A percentile compares a stretch with the other conserved stretches of the same genome.
phyloP scores from a whole-genome alignment of 2,329 filamentous ascomycete genomes.

The Neonectria punicea region DNA sequence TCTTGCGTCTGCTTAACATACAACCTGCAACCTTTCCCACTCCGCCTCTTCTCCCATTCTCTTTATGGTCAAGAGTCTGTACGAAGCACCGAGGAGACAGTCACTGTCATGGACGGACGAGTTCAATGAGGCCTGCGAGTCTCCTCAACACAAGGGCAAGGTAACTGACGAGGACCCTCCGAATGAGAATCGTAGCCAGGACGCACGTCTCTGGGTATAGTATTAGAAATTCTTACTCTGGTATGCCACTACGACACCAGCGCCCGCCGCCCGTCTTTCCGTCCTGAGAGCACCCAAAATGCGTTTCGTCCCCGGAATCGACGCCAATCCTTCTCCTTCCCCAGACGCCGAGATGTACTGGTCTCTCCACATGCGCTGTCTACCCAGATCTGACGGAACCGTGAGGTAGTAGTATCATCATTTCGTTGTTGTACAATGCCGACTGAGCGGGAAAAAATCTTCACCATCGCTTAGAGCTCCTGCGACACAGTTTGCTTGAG shows the following conservation, averaged over 20 bases:
- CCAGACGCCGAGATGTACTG: slow-evolving; percentile 36
- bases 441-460: slow-evolving; percentile 33
- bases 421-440: slow-evolving; percentile 48
- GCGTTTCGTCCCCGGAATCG: slow-evolving; percentile 13
- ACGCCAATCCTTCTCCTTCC: slow-evolving; percentile 26
- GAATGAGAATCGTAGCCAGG: slow-evolving; percentile 41
- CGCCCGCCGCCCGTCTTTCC: slow-evolving; percentile 13
- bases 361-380: slow-evolving; percentile 38
- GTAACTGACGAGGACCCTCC: neutral
- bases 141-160: neutral
- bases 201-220: slow-evolving; percentile 35
- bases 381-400: slow-evolving; percentile 43
- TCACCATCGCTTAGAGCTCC: slow-evolving; percentile 40
- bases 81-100: neutral
- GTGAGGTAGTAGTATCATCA: slow-evolving; percentile 45
- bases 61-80: neutral
- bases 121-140: neutral
- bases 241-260: slow-evolving; percentile 27
- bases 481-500: slow-evolving; percentile 51
- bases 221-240: slow-evolving; percentile 43
- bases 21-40: neutral
- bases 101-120: neutral
- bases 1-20: neutral
- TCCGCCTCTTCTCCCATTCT: neutral
- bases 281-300: slow-evolving; percentile 22